These are phyloP conservation scores for Talaromyces sp. DNA, from an alignment of 2,329 filamentous ascomycete genomes.

Conservation along the genomic window DNA sequence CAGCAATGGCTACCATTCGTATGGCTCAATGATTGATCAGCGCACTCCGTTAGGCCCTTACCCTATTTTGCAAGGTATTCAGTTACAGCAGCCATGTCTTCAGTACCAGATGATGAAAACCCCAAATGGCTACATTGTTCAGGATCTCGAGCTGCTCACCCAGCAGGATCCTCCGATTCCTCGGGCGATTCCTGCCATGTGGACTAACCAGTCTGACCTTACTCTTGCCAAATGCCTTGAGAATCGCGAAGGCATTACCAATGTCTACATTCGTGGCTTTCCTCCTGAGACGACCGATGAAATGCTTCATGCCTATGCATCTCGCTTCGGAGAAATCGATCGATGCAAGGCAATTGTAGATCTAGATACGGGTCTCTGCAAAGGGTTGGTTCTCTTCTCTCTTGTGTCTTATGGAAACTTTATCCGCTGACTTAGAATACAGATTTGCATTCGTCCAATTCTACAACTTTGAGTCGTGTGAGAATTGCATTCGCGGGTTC, in stretches of 20 bases:
- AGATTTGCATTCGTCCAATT: conserved; percentile 99
- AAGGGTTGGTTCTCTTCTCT: conserved; percentile 64
- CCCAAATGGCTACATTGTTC: conserved; percentile 44
- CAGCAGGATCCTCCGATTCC: conserved; percentile 80
- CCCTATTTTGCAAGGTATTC: conserved; percentile 58
- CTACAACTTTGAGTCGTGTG: conserved; percentile 78
- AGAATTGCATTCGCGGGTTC: conserved; percentile 94
- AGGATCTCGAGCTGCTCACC: conserved; percentile 61
- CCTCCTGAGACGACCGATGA: conserved; percentile 94
- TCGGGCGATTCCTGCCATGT: conserved; percentile 82
- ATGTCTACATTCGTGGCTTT: conserved; percentile 96
- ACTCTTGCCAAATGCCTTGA: conserved; percentile 90
- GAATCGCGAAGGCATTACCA: conserved; percentile 92
- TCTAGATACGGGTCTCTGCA: conserved; percentile 86
- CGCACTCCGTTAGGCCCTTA: conserved; percentile 51
- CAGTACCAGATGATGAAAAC: conserved; percentile 48
- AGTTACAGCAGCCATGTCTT: conserved; percentile 44
- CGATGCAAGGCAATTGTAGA: conserved; percentile 99
- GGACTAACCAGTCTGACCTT: conserved; percentile 76
- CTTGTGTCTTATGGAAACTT: not conserved
- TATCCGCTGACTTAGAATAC: conserved; percentile 25
- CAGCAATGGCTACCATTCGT: conserved; percentile 49
- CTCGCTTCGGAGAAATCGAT: conserved; percentile 88
- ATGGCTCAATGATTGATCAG: conserved; percentile 59
- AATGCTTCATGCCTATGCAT: conserved; percentile 75